Evolutionary conservation across 345 rosid species (phyloP).

Genomic region (Gossypium bickii): DNA sequence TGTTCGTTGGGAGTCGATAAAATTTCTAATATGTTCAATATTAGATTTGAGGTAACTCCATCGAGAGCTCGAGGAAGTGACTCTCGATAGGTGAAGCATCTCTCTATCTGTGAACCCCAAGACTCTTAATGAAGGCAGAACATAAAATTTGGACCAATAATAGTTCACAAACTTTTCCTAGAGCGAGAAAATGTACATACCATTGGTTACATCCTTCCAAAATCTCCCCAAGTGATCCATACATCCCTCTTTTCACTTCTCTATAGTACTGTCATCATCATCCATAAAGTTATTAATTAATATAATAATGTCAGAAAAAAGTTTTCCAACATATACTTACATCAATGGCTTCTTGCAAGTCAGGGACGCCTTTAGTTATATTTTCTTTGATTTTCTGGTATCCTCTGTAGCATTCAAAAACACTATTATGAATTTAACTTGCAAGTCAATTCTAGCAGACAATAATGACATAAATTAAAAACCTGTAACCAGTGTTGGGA

Average conservation of each 20-base stretch:
- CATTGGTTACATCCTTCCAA: constrained; percentile 87
- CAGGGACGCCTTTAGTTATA: constrained; percentile 70
- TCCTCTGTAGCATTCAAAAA: constrained; percentile 50
- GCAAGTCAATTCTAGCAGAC: background rate
- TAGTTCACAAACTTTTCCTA: no score
- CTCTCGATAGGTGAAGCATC: no score
- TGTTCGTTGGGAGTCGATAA: no score
- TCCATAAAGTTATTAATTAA: background rate
- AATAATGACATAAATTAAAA: background rate
- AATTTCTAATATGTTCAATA: no score
- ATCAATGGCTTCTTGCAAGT: constrained; percentile 82
- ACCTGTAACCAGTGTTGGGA: constrained; percentile 74
- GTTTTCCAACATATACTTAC: constrained; percentile 22
- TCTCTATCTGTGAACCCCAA: no score
- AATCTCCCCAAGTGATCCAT: constrained; percentile 62
- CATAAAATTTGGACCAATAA: no score
- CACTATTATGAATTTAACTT: background rate
- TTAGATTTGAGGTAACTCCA: no score
- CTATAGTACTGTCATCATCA: constrained; percentile 46
- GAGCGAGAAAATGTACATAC: constrained; percentile 22
- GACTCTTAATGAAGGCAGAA: no score
- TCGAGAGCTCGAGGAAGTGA: no score
- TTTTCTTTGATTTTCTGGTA: constrained; percentile 83
- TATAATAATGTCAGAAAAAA: no score
- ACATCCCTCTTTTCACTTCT: constrained; percentile 62